Conservation (phyloP, 176 grass and related monocot species). For the Carex pumila region DNA sequence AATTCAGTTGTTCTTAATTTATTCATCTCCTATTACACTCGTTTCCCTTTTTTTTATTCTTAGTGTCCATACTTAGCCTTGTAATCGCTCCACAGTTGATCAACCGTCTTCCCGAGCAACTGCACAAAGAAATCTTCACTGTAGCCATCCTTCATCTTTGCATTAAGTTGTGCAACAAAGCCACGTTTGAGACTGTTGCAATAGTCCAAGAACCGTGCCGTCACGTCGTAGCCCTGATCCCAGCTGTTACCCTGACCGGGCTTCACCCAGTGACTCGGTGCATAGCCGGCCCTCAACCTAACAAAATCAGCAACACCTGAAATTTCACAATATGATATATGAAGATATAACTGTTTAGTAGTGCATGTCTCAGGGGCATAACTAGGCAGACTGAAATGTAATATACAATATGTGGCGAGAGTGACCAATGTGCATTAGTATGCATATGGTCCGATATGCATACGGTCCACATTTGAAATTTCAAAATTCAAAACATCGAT, state of each 20-base stretch:
- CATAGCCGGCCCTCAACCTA: constrained; percentile 37
- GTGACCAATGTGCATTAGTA: no score
- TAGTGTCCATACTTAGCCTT: constrained; percentile 39
- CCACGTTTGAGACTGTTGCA: constrained; percentile 39
- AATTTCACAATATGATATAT: background rate
- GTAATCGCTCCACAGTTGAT: constrained; percentile 57
- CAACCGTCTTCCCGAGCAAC: constrained; percentile 37
- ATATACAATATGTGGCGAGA: no score
- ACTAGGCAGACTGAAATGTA: no score
- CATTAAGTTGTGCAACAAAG: constrained; percentile 51
- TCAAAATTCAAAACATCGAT: no score
- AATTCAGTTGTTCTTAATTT: background rate
- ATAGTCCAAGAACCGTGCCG: constrained; percentile 64
- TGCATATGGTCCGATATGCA: no score
- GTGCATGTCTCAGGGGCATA: no score
- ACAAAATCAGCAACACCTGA: constrained; percentile 69
- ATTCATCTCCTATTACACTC: background rate
- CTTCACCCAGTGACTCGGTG: constrained; percentile 33
- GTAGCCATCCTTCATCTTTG: constrained; percentile 50
- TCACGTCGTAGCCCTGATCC: constrained; percentile 54
- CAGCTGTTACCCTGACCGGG: constrained; percentile 36
- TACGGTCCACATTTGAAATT: no score
- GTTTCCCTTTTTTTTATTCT: background rate
- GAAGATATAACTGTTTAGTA: background rate
- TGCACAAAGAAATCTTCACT: constrained; percentile 44